Base-by-base conservation (phyloP, 805 yeast species). In the Saccharomycopsis malanga region DNA sequence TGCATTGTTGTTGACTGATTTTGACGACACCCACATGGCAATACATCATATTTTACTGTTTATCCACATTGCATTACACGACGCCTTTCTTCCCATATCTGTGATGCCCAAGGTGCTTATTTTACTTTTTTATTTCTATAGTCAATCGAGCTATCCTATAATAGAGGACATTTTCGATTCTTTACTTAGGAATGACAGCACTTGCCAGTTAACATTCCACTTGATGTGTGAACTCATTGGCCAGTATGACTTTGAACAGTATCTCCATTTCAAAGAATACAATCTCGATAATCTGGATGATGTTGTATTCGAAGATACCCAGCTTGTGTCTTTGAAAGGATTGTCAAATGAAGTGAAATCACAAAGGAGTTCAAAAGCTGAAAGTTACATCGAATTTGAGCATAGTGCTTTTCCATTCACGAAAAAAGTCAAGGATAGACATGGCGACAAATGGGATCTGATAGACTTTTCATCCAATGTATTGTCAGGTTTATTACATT, bases 1-100 rank as follows among this genome's bases (percentile, higher is more conserved):
- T 9, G 42, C 46, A 3, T 18, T 46, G n/a, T 12, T 15, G 7
- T n/a, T 29, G 4, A 29, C n/a, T 3, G 43, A 36, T 15, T 15
- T 24, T 24, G 50, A 46, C 12, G 23, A 38, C 21, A 9, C 45
- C 9, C 14, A 34, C 25, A 15, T 35, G 22, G 27, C 44, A 6
- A 44, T 48, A 24, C 32, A 24, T 15, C 39, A 44, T n/a, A 43
- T 49, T n/a, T 45, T 49, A 41, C 41, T 34, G 21, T 49, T 49
- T 25, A 45, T 49, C 24, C 37, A 46, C 24, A 39, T 44, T 12
- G 42, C 40, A 4, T 25, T 49, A 6, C 42, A 50, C 21, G 34
- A 46, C 34, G 23, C 40, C 12, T 46, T 35, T 34, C 37, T 49
- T 22, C 53, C 53, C 3, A n/a, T 40, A 7, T 29, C 39, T 4